Base-by-base conservation (phyloP, 2,329 filamentous ascomycete genomes). In the Chaetomium sp. region DNA sequence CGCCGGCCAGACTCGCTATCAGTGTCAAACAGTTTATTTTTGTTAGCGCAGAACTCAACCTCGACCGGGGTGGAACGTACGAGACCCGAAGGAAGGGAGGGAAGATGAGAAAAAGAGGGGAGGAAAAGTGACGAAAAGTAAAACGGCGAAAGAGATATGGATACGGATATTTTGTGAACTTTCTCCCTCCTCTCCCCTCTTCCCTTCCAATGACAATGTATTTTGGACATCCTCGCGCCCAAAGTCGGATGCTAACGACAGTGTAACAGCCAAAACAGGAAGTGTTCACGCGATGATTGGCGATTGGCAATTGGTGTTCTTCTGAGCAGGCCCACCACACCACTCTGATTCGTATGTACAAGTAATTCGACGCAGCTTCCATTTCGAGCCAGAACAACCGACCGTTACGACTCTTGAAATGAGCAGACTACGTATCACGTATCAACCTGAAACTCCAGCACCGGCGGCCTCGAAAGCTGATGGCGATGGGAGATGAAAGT, bases 401-500 rank as follows among this genome's bases (percentile, higher is more conserved):
- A 42, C 35, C 35, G 35, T 42, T 42, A 42, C 35, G 35, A 42
- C 35, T 42, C 35, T 42, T 42, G 6, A 42, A 19, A 42, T 42
- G 35, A 42, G 35, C 35, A 42, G 3, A 42, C 35, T 19, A 42
- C 35, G 13, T 16, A 42, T 3, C 27, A n/a, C 6, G 6, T 42
- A 42, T 42, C 35, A 42, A 42, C 35, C 35, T 45, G 35, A 45
- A 57, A 23, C 38, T n/a, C 38, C 27, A 29, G 35, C 50, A 35
- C 27, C 38, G 56, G 56, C 56, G 38, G 56, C 56, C 56, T 45
- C 38, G 13, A 16, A 2, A 35, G n/a, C n/a, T 56, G 53, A 56
- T 23, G 21, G 4, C n/a, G 12, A 16, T 10, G 23, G 19, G 13
- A 49, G 38, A 29, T 29, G 35, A 23, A 45, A 8, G 21, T 5